Base-by-base conservation (phyloP, 306 rosid species). In the Myrica gale region DNA sequence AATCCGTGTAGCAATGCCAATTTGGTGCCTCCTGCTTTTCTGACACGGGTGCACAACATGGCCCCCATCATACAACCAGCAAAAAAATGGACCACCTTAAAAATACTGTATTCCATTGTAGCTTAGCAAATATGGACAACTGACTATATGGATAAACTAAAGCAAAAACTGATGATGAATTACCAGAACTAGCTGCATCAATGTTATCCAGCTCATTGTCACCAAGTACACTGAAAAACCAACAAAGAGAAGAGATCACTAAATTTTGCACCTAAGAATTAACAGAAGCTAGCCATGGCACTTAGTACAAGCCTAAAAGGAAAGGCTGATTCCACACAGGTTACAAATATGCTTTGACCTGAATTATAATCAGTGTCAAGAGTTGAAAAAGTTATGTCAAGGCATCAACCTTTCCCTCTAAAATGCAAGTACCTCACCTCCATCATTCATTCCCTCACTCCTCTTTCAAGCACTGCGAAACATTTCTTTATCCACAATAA, bases 221-320 rank as follows among this genome's bases (percentile, higher is more conserved):
- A 68, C 85, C 97, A 21, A 90, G 85, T 2, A 95, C 89, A 44
- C 97, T 92, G 92, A 78, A 84, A 86, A 80, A 26, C 72, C 74
- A 83, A 76, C 26, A 77, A 72, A 82, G 23, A 76, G 55, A n/a
- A 15, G 16, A 50, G 37, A 56, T 70, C 81, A 69, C 13, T 32
- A 55, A 70, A 75, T 58, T 23, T 23, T 46, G 69, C 79, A 47
- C 43, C 68, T 53, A 78, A 52, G 53, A 71, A 69, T 58, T 13
- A 71, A 71, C 50, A 5, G 53, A 62, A 51, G 70, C 55, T 26
- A 51, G 70, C 55, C 39, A 51, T 53, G 17, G 26, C 9, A 21
- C 1, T 15, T 17, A 39, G 8, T 16, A 66, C 12, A 41, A 41
- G 13, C 50, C 21, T 17, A n/a, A 65, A 65, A 48, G 70, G 20